A percentile compares a stretch with the other conserved stretches of the same genome.
These are phyloP conservation scores for Picea glauca DNA, from an alignment of 75 land plant species.

Conservation along the genomic window DNA sequence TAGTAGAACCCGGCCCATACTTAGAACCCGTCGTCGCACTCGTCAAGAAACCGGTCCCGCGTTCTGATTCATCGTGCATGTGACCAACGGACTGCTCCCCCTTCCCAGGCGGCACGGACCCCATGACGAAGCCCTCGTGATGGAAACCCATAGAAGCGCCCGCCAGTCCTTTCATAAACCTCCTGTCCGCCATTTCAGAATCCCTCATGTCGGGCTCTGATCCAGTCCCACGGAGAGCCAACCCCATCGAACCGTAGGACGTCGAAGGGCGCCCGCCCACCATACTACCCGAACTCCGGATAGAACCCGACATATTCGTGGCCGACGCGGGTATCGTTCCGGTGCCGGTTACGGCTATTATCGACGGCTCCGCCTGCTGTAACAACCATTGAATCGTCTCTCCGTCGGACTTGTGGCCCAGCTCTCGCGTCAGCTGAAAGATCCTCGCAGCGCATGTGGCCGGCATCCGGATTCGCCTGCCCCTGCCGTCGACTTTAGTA, in stretches of 20 bases:
- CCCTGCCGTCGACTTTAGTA: constrained; percentile 91
- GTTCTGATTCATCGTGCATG: constrained; percentile 7
- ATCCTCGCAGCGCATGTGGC: constrained; percentile 91
- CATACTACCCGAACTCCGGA: constrained; percentile 20
- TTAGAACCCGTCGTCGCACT: constrained; percentile 2
- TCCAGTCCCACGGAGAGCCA: neutral
- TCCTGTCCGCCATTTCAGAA: constrained; percentile 14
- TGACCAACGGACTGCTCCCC: neutral
- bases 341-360: constrained; percentile 58
- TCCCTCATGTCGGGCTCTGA: neutral
- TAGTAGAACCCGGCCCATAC: neutral
- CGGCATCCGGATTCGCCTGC: constrained; percentile 91
- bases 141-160: neutral
- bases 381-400: constrained; percentile 95
- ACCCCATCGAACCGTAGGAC: constrained; percentile 1
- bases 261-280: neutral
- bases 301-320: constrained; percentile 26
- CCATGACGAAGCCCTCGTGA: neutral
- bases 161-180: neutral
- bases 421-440: constrained; percentile 90
- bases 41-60: neutral
- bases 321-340: constrained; percentile 55
- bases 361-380: constrained; percentile 82
- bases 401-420: constrained; percentile 95
- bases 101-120: neutral